These are phyloP conservation scores for Trichoderma simmonsii DNA, from an alignment of 2,329 filamentous ascomycete genomes.

Conservation along the genomic window DNA sequence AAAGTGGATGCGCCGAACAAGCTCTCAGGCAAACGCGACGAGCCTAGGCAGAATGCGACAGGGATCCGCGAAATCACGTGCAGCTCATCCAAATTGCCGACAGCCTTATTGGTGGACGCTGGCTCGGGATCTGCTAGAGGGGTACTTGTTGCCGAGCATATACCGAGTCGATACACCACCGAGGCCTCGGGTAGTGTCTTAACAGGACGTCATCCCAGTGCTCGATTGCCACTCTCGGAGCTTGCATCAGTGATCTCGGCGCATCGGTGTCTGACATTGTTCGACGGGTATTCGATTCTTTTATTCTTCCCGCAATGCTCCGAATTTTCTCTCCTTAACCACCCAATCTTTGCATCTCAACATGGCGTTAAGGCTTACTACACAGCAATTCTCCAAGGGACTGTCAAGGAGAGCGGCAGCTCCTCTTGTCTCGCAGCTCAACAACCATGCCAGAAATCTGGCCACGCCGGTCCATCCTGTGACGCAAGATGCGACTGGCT, in stretches of 20 bases:
- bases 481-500: conserved; percentile 68
- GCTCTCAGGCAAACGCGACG: conserved; percentile 34
- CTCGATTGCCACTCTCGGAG: conserved; percentile 15
- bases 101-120: conserved; percentile 27
- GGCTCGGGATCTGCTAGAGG: neutral
- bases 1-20: conserved; percentile 19
- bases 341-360: neutral
- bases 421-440: conserved; percentile 31
- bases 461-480: conserved; percentile 64
- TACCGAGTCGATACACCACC: neutral
- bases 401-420: conserved; percentile 27
- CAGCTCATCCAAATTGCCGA: conserved; percentile 22
- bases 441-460: conserved; percentile 33
- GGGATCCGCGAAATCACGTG: conserved; percentile 34
- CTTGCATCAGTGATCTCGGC: conserved; percentile 16
- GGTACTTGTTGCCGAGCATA: conserved; percentile 17
- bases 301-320: neutral
- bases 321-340: neutral
- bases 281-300: neutral
- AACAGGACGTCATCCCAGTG: neutral
- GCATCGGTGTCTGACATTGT: conserved; percentile 12
- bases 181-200: neutral
- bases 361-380: conserved; percentile 34
- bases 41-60: conserved; percentile 23
- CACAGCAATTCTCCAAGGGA: conserved; percentile 30